These are phyloP conservation scores for Wallacemonas rigidus DNA, from an alignment of 208 protist genomes.

Conservation along the genomic window DNA sequence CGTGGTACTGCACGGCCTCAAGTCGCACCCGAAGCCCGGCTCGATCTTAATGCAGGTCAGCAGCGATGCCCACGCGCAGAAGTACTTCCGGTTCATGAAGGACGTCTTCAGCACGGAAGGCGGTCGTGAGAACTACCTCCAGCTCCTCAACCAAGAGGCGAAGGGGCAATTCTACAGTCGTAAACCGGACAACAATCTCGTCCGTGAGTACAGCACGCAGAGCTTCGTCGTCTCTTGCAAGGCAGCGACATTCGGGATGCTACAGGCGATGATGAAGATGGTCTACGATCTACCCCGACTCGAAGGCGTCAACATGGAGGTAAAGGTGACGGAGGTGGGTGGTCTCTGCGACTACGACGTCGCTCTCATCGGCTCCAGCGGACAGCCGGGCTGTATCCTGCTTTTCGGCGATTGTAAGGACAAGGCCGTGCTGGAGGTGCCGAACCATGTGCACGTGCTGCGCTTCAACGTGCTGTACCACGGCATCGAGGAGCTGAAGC, in stretches of 20 bases:
- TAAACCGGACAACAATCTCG: slow-evolving; percentile 88
- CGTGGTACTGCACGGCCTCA: slow-evolving; percentile 79
- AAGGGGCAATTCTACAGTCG: slow-evolving; percentile 73
- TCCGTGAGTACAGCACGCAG: slow-evolving; percentile 69
- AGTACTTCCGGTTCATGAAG: slow-evolving; percentile 87
- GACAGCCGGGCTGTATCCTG: slow-evolving; percentile 79
- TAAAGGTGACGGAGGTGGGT: slow-evolving; percentile 78
- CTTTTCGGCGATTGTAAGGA: slow-evolving; percentile 83
- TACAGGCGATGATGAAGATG: slow-evolving; percentile 87
- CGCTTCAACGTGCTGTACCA: slow-evolving; percentile 90
- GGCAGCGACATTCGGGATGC: slow-evolving; percentile 89
- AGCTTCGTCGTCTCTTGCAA: slow-evolving; percentile 76
- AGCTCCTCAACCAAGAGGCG: slow-evolving; percentile 76
- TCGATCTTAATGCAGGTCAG: slow-evolving; percentile 86
- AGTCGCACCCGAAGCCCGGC: slow-evolving; percentile 79
- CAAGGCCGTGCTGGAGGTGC: slow-evolving; percentile 62
- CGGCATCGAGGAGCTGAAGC: slow-evolving; percentile 85
- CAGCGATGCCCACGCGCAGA: slow-evolving; percentile 83
- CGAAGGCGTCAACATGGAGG: slow-evolving; percentile 72
- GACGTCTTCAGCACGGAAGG: slow-evolving; percentile 87
- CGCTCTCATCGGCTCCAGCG: slow-evolving; percentile 48
- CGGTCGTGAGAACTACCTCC: slow-evolving; percentile 77
- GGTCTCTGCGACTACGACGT: slow-evolving; percentile 75
- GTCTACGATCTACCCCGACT: slow-evolving; percentile 86
- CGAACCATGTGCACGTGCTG: slow-evolving; percentile 68